Percentiles rank a stretch among this genome's conserved stretches.
These are phyloP conservation scores for Solanum aculeatissimum DNA, from an alignment of 305 asterid species.

Conservation along the genomic window DNA sequence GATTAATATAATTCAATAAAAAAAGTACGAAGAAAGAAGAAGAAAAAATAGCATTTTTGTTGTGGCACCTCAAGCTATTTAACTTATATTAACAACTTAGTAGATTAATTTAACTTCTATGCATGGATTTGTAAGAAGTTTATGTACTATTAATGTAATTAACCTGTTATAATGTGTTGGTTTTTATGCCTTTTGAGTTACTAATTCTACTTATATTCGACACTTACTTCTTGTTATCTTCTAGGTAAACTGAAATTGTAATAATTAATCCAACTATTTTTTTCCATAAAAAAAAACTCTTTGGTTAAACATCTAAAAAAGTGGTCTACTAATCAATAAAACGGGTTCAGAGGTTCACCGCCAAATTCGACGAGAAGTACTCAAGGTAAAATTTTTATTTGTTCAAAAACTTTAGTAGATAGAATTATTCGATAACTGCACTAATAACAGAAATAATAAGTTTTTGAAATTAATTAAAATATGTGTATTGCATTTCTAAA, in stretches of 20 bases:
- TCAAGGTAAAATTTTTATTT: not conserved
- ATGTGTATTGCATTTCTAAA: too few relatives aligned
- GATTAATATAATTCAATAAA: too few relatives aligned
- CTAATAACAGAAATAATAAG: not conserved
- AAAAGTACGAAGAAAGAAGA: not conserved
- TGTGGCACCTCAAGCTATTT: not conserved
- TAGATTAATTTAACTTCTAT: not conserved
- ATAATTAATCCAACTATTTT: not conserved
- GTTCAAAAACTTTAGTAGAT: accelerated
- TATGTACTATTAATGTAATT: not conserved
- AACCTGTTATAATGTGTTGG: not conserved
- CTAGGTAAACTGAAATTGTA: not conserved
- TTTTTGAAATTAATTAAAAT: not conserved
- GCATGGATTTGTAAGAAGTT: not conserved
- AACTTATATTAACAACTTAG: not conserved
- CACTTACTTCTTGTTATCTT: not conserved
- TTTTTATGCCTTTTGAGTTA: not conserved
- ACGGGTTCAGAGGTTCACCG: not conserved
- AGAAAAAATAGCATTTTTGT: not conserved
- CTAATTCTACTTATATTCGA: not conserved
- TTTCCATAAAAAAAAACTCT: not conserved
- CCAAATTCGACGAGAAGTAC: not conserved
- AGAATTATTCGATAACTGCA: not conserved
- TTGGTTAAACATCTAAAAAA: not conserved
- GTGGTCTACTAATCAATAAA: not conserved